Conservation (phyloP, 2,329 filamentous ascomycete species). For the Dactylella cylindrospora region DNA sequence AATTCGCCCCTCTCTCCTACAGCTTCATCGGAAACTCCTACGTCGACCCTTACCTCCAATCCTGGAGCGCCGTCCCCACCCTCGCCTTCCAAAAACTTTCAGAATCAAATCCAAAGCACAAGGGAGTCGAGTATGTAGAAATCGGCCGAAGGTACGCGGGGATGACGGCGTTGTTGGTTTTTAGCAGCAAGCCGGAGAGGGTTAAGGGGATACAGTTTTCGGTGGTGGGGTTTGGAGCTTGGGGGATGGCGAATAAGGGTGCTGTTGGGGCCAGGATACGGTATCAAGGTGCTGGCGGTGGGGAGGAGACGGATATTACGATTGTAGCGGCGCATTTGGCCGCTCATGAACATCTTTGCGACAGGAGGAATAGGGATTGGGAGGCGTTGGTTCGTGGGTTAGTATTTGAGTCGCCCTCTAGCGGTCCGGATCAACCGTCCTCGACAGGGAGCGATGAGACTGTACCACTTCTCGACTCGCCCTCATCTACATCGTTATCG, state of each 20-base stretch:
- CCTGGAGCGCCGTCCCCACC: slow-evolving; percentile 70
- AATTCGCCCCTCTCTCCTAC: slow-evolving; percentile 80
- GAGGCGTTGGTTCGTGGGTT: slow-evolving; percentile 75
- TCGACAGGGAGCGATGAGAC: slow-evolving; percentile 52
- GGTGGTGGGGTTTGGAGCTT: slow-evolving; percentile 78
- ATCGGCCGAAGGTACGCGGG: slow-evolving; percentile 74
- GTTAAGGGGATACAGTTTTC: slow-evolving; percentile 72
- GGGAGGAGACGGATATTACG: slow-evolving; percentile 63
- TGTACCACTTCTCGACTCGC: slow-evolving; percentile 14
- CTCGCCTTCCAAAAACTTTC: slow-evolving; percentile 59
- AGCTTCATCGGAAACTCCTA: slow-evolving; percentile 83
- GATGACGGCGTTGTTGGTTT: slow-evolving; percentile 87
- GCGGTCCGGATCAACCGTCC: slow-evolving; percentile 3
- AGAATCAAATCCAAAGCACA: slow-evolving; percentile 43
- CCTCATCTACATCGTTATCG: slow-evolving; percentile 4
- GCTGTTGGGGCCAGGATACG: slow-evolving; percentile 76
- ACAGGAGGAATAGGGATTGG: slow-evolving; percentile 84
- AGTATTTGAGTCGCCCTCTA: slow-evolving; percentile 64
- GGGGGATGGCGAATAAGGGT: slow-evolving; percentile 93
- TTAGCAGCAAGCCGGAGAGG: slow-evolving; percentile 65
- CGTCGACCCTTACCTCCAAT: slow-evolving; percentile 72
- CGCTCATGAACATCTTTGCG: slow-evolving; percentile 77
- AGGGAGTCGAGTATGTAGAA: slow-evolving; percentile 63
- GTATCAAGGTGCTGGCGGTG: slow-evolving; percentile 54
- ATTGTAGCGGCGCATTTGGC: slow-evolving; percentile 88